phyloP scores from a whole-genome alignment of 805 yeast genomes.

The Saccharomyces eubayanus region DNA sequence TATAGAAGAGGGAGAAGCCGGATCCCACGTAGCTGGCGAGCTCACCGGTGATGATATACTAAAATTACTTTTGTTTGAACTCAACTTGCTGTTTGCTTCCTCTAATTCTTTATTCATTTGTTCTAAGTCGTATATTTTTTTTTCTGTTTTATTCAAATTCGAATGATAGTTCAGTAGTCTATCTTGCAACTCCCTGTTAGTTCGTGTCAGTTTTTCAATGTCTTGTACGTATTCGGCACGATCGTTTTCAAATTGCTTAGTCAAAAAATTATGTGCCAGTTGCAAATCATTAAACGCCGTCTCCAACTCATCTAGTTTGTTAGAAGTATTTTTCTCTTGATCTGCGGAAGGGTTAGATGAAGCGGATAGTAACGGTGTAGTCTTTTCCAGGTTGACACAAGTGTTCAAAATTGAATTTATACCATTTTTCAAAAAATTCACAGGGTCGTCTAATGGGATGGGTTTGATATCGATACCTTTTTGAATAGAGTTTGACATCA shows the following conservation, averaged over 20 bases:
- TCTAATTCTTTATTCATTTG: slow-evolving; percentile 31
- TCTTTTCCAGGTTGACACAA: background rate
- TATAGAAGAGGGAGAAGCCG: slow-evolving; percentile 9
- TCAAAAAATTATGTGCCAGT: slow-evolving; percentile 60
- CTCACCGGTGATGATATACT: slow-evolving; percentile 33
- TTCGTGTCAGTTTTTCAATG: slow-evolving; percentile 46
- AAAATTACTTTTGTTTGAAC: slow-evolving; percentile 38
- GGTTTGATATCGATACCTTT: slow-evolving; percentile 25
- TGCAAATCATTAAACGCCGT: slow-evolving; percentile 63
- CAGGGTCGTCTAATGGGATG: slow-evolving; percentile 14
- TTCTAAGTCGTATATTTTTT: slow-evolving; percentile 31
- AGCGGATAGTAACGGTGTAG: background rate
- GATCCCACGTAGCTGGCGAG: slow-evolving; percentile 10
- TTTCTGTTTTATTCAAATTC: slow-evolving; percentile 32
- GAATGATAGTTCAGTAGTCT: slow-evolving; percentile 37
- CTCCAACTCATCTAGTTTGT: slow-evolving; percentile 29
- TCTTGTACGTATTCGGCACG: slow-evolving; percentile 46
- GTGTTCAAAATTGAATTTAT: slow-evolving; percentile 19
- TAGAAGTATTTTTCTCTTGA: background rate
- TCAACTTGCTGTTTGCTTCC: slow-evolving; percentile 14
- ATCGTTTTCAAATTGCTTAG: slow-evolving; percentile 61
- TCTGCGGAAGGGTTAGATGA: background rate
- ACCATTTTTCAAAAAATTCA: slow-evolving; percentile 24
- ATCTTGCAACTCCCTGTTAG: slow-evolving; percentile 43
- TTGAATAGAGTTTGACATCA: slow-evolving; percentile 24